phyloP scores from a whole-genome alignment of 2,329 filamentous ascomycete species.

The Cylindrodendrum hubeiense region DNA sequence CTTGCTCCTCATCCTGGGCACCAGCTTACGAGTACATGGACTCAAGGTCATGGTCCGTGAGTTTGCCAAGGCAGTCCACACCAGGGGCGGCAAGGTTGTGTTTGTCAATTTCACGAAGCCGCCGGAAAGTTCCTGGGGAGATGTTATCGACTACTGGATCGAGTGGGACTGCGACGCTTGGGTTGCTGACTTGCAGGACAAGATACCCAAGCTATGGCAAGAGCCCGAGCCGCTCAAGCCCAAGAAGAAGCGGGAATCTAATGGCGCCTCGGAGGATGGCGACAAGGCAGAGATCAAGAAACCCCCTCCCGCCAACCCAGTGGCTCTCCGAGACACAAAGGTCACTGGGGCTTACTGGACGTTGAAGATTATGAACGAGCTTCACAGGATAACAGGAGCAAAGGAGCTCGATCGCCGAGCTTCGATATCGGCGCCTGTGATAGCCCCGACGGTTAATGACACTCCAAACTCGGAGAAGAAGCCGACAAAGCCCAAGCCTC shows the following conservation, averaged over 20 bases:
- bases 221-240: slow-evolving; percentile 60
- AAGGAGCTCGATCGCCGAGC: slow-evolving; percentile 32
- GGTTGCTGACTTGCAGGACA: slow-evolving; percentile 72
- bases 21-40: slow-evolving; percentile 77
- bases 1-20: slow-evolving; percentile 77
- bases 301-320: slow-evolving; percentile 53
- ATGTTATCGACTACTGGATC: slow-evolving; percentile 80
- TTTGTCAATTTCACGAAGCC: slow-evolving; percentile 82
- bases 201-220: slow-evolving; percentile 71
- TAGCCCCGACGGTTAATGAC: slow-evolving; percentile 5
- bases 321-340: slow-evolving; percentile 60
- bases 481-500: slow-evolving; percentile 37
- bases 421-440: slow-evolving; percentile 29
- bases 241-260: slow-evolving; percentile 52
- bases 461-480: slow-evolving; percentile 22
- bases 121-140: slow-evolving; percentile 78
- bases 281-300: slow-evolving; percentile 48
- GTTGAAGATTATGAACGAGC: slow-evolving; percentile 55
- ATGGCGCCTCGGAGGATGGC: slow-evolving; percentile 37
- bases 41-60: slow-evolving; percentile 78
- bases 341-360: slow-evolving; percentile 59
- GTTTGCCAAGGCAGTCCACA: slow-evolving; percentile 79
- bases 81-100: slow-evolving; percentile 75
- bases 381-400: slow-evolving; percentile 51
- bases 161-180: slow-evolving; percentile 82